phyloP scores from a whole-genome alignment of 352 stramenopile species.

The Globisporangium uncinulatum region DNA sequence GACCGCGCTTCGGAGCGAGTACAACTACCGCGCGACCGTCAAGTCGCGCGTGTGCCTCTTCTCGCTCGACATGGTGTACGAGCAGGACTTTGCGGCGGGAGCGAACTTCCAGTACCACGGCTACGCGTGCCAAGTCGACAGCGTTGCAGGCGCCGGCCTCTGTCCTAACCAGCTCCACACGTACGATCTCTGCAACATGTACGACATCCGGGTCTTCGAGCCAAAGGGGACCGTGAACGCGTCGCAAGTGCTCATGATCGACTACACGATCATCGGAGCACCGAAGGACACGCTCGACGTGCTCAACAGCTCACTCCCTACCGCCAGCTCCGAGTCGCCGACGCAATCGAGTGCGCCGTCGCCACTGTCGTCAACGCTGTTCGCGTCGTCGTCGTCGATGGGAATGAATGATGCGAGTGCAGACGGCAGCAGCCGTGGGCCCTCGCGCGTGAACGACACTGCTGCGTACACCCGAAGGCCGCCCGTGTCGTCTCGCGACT shows the following conservation, averaged over 20 bases:
- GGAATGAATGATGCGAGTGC: too few relatives aligned
- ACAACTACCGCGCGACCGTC: conserved; percentile 88
- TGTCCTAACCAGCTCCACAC: not conserved
- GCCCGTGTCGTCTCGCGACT: too few relatives aligned
- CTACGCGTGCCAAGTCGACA: conserved; percentile 2
- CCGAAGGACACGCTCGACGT: conserved; percentile 7
- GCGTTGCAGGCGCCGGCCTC: not conserved
- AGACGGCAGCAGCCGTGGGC: too few relatives aligned
- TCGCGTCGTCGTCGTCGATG: too few relatives aligned
- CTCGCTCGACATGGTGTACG: conserved; percentile 83
- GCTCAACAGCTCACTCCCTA: conserved; percentile 1
- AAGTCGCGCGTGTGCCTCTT: conserved; percentile 82
- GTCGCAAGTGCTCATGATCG: conserved; percentile 10
- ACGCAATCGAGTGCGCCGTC: not conserved
- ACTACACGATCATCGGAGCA: conserved; percentile 1
- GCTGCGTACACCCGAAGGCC: too few relatives aligned
- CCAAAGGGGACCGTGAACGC: not conserved
- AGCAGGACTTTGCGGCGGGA: conserved; percentile 39
- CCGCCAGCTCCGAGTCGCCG: not conserved
- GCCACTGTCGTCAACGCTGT: not conserved
- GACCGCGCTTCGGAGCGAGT: conserved; percentile 9
- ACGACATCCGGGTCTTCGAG: conserved; percentile 11
- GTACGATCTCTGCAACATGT: conserved; percentile 5
- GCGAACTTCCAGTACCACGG: conserved; percentile 12
- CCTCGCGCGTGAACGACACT: too few relatives aligned